Base-by-base conservation (phyloP, 441 rosid genomes). In the Metrosideros polymorpha region DNA sequence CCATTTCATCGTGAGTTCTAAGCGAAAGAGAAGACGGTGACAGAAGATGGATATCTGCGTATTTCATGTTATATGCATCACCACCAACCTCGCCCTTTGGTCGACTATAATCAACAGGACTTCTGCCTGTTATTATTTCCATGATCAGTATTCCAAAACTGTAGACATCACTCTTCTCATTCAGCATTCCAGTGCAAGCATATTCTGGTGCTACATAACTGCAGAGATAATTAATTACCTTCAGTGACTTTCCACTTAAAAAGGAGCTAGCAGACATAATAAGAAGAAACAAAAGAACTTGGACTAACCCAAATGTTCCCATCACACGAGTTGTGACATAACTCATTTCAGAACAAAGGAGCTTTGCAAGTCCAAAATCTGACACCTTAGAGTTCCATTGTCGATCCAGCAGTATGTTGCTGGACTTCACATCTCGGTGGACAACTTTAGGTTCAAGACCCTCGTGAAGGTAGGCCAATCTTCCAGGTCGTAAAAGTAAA, bases 401-500 rank as follows among this genome's bases (percentile, higher is more conserved):
- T 86, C 92, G 93, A 90, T 97, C 99, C 85, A 97, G 94, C 83
- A 97, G 92, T 89, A 97, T 96, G 92, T 96, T 95, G 90, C 96
- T 93, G 56, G 98, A 95, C 90, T 97, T 97, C 47, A 97, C 94
- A 89, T 97, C 99, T 52, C 99, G 91, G 86, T 97, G 99, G 85
- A 97, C 99, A 84, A 97, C 99, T 90, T 97, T 97, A 8, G 99
- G 99, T 88, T 97, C 99, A 86, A 97, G 99, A 90, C 99, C 99
- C 90, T 96, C 99, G 57, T 97, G 99, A 88, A 97, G 97, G 88
- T 97, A 97, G 77, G 99, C 99, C 93, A 97, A 92, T 89, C 99
- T 97, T 89, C 88, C 90, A 84, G 7, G 82, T 54, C 3, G 54
- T 66, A 9, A 86, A 86, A 43, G 56, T 51, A 61, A 25, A 47